Conservation (phyloP, 805 yeast genomes). For the Middelhovenomyces tepae region DNA sequence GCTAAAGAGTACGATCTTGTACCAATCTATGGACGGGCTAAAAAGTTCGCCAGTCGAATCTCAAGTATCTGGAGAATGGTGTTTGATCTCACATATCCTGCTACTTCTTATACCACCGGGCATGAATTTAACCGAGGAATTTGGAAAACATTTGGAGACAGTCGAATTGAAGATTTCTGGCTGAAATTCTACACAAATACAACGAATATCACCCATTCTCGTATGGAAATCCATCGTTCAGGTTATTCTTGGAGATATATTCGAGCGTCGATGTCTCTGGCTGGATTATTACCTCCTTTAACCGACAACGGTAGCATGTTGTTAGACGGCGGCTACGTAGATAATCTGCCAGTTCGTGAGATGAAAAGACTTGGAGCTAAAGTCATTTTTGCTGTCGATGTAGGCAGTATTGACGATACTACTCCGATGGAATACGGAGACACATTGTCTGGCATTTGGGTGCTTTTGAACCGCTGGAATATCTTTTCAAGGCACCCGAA, state of each 20-base stretch:
- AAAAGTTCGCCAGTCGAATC: conserved; percentile 74
- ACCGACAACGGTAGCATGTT: conserved; percentile 88
- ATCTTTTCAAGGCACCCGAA: conserved; percentile 82
- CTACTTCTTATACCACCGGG: conserved; percentile 92
- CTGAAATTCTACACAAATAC: conserved; percentile 80
- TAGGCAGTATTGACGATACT: conserved; percentile 88
- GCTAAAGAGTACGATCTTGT: conserved; percentile 89
- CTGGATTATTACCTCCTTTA: conserved; percentile 80
- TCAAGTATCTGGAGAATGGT: conserved; percentile 79
- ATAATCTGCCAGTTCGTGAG: conserved; percentile 84
- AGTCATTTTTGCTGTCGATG: conserved; percentile 86
- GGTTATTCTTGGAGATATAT: conserved; percentile 96
- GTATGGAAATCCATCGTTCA: conserved; percentile 86
- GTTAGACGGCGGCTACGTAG: conserved; percentile 93
- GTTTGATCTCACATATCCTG: conserved; percentile 83
- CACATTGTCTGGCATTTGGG: conserved; percentile 89
- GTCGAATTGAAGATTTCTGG: conserved; percentile 95
- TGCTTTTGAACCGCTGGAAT: conserved; percentile 73
- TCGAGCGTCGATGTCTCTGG: conserved; percentile 93
- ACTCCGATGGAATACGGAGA: conserved; percentile 90
- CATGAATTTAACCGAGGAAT: conserved; percentile 95
- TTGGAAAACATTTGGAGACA: conserved; percentile 93
- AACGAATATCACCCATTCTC: conserved; percentile 87
- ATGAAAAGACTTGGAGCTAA: conserved; percentile 84
- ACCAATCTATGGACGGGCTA: conserved; percentile 82